These are phyloP conservation scores for Magnolia sinica DNA, from an alignment of 164 flowering plant genomes.

Conservation along the genomic window DNA sequence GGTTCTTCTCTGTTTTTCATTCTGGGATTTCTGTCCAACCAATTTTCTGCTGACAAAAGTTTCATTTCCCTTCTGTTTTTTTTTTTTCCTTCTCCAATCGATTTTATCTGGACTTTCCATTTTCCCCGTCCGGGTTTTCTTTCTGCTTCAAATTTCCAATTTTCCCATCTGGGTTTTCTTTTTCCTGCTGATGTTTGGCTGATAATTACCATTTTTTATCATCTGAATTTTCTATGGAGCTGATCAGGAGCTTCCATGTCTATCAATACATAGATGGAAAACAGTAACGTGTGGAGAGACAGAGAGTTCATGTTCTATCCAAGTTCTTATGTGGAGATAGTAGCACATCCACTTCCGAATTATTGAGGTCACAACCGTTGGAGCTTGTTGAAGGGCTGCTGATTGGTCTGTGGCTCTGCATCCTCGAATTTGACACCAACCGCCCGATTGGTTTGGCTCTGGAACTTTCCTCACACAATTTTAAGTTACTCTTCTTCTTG, in stretches of 20 bases:
- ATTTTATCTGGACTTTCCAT: too few species aligned
- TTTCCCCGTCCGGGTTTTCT: not conserved
- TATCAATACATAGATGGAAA: slow-evolving; percentile 14
- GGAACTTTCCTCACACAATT: slow-evolving; percentile 9
- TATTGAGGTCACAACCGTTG: slow-evolving; percentile 3
- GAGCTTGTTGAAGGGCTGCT: slow-evolving; percentile 13
- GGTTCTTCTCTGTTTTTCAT: not conserved
- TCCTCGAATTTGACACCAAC: slow-evolving; percentile 9
- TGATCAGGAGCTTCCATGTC: slow-evolving; percentile 23
- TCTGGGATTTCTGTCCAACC: not conserved
- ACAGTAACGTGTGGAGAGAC: slow-evolving; percentile 12
- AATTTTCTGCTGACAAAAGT: too few species aligned
- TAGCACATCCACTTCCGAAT: slow-evolving; percentile 8
- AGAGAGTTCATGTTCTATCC: slow-evolving; percentile 17
- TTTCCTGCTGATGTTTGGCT: not conserved
- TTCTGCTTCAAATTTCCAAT: not conserved
- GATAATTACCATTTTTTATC: not conserved
- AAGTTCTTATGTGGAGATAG: slow-evolving; percentile 12
- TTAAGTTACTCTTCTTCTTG: slow-evolving; percentile 10
- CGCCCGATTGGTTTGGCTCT: not conserved
- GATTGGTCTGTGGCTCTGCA: slow-evolving; percentile 14
- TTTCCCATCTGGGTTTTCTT: not conserved
- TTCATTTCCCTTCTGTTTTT: not conserved
- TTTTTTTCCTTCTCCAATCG: too few species aligned
- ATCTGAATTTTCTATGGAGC: slow-evolving; percentile 6